Evolutionary conservation across 2,329 filamentous ascomycete genomes (phyloP), one percentile per base, ranked within the genome.

Genomic region (Colletotrichum theobromicola): DNA sequence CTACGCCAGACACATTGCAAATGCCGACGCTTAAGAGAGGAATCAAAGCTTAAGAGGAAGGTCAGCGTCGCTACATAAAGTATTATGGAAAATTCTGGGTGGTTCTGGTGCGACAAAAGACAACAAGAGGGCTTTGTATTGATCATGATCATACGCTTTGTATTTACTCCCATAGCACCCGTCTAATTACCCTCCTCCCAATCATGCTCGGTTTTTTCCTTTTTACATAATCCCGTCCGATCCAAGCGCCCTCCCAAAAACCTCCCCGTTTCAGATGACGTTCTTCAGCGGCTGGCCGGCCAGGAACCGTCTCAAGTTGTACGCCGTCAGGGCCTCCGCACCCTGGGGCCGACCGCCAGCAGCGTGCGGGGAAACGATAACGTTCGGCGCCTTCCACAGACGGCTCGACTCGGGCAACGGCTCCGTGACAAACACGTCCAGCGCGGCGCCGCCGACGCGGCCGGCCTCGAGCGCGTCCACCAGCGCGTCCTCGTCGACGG

Each of bases 281-380:
- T 93, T 93, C 85, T 86, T 90, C 79, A 93, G 77, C 70, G 85
- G 79, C 84, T 93, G 90, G 1, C 87, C 87, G 1, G 91, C 91
- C 76, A 91, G 76, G 78, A 92, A 91, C 76, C 87, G 84, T 76
- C 90, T 85, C 82, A 93, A 77, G 77, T 93, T 93, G 72, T 90
- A 87, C 53, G 89, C 88, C 75, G 93, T 91, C 79, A 93, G 81
- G 7, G 78, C 85, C 84, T 93, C 91, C 0, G 88, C 85, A 5
- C 88, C 90, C 81, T 92, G 90, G 6, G 92, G 92, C 73, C 92
- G 81, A 1, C 90, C 90, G 4, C 90, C 90, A 0, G 90, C 90
- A 1, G 90, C 89, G 76, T 92, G 90, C 1, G 90, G 90, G 67
- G 88, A 90, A 28, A 92, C 81, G 34, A 91, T 81, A 37, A 85